Evolutionary conservation across 768 basidiomycete species (phyloP).

Genomic region (Naganishia antarctica): DNA sequence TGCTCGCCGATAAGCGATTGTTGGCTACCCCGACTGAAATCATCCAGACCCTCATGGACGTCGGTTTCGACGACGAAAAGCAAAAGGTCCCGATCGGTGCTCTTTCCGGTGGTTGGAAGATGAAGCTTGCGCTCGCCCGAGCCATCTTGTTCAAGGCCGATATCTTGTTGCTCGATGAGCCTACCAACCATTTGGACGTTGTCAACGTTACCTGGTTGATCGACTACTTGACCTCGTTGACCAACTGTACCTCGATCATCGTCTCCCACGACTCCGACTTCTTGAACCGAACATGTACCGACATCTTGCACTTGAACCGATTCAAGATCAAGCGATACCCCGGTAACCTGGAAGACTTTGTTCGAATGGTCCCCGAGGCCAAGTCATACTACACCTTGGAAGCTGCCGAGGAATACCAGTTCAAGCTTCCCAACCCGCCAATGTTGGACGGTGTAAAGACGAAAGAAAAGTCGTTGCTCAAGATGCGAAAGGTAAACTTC

Average conservation of each 20-base stretch:
- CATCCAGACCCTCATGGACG: constrained; percentile 74
- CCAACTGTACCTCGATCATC: constrained; percentile 91
- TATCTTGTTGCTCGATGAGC: constrained; percentile 92
- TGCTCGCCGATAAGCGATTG: constrained; percentile 77
- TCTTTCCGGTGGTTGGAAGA: constrained; percentile 98
- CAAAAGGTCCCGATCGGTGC: constrained; percentile 80
- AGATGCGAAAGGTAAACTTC: constrained; percentile 97
- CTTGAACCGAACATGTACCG: constrained; percentile 97
- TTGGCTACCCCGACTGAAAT: constrained; percentile 65
- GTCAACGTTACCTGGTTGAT: constrained; percentile 97
- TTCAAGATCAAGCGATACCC: constrained; percentile 95
- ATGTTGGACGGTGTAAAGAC: constrained; percentile 99
- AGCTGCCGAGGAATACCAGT: constrained; percentile 93
- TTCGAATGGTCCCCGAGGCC: constrained; percentile 90
- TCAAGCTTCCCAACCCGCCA: constrained; percentile 95
- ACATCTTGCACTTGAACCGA: constrained; percentile 94
- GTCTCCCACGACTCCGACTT: constrained; percentile 97
- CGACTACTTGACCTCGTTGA: constrained; percentile 80
- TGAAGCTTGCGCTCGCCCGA: constrained; percentile 95
- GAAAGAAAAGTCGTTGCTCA: constrained; percentile 92
- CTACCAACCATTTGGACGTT: constrained; percentile 81
- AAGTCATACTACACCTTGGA: constrained; percentile 96
- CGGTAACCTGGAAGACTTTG: constrained; percentile 91
- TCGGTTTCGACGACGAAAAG: constrained; percentile 84
- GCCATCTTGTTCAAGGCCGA: constrained; percentile 98